Base-by-base conservation (phyloP, 306 rosid genomes). In the Abrus precatorius region DNA sequence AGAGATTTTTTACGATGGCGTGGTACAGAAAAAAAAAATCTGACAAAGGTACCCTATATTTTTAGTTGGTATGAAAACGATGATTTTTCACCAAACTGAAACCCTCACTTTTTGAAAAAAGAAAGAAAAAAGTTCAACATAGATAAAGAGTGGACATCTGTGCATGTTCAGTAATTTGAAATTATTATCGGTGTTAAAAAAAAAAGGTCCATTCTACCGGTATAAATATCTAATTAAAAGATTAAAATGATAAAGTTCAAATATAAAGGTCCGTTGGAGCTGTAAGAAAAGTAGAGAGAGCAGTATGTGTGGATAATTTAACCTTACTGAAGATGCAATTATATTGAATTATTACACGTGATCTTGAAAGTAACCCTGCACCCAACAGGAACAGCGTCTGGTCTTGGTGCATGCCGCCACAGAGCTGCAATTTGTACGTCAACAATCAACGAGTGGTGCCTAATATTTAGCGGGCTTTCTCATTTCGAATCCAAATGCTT, bases 341-440 rank as follows among this genome's bases (percentile, higher is more conserved):
- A 36, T 36, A 36, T 36, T 0, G 40, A 36, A 36, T 38, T 7
- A n/a, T 38, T n/a, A 6, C 8, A 27, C 55, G 40, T 7, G 32
- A 5, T 74, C n/a, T 57, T 57, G 55, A 56, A 72, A 33, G 65
- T 40, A 74, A 29, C 0, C 41, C 8, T 55, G 54, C 55, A 41
- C 55, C 55, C 68, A 74, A 41, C 41, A 73, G 29, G 5, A 73
- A 60, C 70, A 75, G 59, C 32, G 32, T 57, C 44, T 57, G 69
- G 78, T 29, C 43, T 29, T 5, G 57, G 69, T 59, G 68, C 47
- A 9, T 59, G 57, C 43, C 14, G 13, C 57, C 44, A 34, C 49
- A 66, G 53, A 77, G 81, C 67, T 77, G 81, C 66, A 53, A 77
- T 66, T 77, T 53, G 74, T 53, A 53, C 34, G 56, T 56, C 67